Evolutionary conservation across 1,139 yeast species (phyloP), one percentile per base, ranked within the genome.

Genomic region (Zygosaccharomyces pseudobailii): DNA sequence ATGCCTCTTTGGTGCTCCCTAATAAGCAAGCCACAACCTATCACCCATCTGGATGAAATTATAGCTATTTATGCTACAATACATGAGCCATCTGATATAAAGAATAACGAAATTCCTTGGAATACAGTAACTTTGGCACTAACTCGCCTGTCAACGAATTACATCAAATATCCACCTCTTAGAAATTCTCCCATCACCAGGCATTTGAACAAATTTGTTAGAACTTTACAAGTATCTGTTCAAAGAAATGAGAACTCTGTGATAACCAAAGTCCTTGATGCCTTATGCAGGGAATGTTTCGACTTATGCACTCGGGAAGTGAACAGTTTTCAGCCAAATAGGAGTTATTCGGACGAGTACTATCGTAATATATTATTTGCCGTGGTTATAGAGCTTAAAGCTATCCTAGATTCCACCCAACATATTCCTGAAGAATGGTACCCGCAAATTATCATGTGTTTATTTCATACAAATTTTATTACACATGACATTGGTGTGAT

Each of bases 401-500:
- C 61, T 0, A 48, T 59, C 19, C 24, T 60, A 7, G 49, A 51
- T 23, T 40, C 42, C 2, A 24, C 42, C 9, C 43, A 13, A 4
- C 27, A 27, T 2, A 40, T 48, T 3, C 47, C 55, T 6, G 17
- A 25, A 6, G 32, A 39, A 13, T 50, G 53, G 56, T 54, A 51
- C 36, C 42, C 42, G 8, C 55, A 52, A 34, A 50, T 52, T 13
- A 31, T 59, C 2, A 42, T 54, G 28, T 50, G 55, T 10, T 42
- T 64, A 9, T 60, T 49, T 42, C 43, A 53, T 39, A 34, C 57
- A 13, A 54, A 59, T 43, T 63, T 60, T 37, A 59, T 64, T 24
- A 50, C 59, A 3, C 42, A 48, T 3, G 64, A 61, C 44, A 54
- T 63, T 37, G 67, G 67, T 2, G 46, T 50, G 2, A 45, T 42